These are phyloP conservation scores for Leersia perrieri DNA, from an alignment of 176 grass and related monocot genomes.

Conservation along the genomic window DNA sequence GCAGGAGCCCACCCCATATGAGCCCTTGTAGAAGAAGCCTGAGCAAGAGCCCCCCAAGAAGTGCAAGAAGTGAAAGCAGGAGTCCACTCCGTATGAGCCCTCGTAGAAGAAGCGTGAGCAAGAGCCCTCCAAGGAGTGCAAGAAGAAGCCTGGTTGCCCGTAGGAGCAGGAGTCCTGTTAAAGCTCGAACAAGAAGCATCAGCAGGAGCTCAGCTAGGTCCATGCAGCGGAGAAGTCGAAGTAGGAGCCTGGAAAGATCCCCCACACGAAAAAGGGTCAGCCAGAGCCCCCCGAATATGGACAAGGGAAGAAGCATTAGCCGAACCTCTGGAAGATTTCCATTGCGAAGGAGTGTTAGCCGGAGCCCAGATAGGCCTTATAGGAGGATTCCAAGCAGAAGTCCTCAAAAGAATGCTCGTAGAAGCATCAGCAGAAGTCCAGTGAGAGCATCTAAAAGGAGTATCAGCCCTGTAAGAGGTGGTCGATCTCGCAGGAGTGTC, in stretches of 20 bases:
- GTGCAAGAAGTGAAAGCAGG: slow-evolving; percentile 51
- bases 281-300: slow-evolving; percentile 39
- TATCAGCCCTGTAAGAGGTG: slow-evolving; percentile 62
- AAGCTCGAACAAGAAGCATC: slow-evolving; percentile 52
- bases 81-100: slow-evolving; percentile 57
- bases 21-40: slow-evolving; percentile 55
- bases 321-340: slow-evolving; percentile 45
- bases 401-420: slow-evolving; percentile 41
- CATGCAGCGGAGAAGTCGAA: slow-evolving; percentile 52
- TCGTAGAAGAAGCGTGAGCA: slow-evolving; percentile 48
- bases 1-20: slow-evolving; percentile 44
- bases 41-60: slow-evolving; percentile 48
- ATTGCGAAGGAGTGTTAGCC: slow-evolving; percentile 41
- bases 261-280: slow-evolving; percentile 44
- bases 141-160: slow-evolving; percentile 44
- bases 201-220: slow-evolving; percentile 67
- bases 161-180: slow-evolving; percentile 70
- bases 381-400: slow-evolving; percentile 63
- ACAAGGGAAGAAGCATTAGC: slow-evolving; percentile 60
- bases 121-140: slow-evolving; percentile 46
- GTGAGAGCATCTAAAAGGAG: slow-evolving; percentile 65
- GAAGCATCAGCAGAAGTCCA: slow-evolving; percentile 69
- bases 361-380: slow-evolving; percentile 43
- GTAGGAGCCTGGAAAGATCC: slow-evolving; percentile 50
- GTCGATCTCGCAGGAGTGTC: slow-evolving; percentile 50